A percentile compares a stretch with the other conserved stretches of the same genome.
Evolutionary conservation across 1,284 basidiomycete species (phyloP).

Genomic region (Microstroma glucosiphilum): DNA sequence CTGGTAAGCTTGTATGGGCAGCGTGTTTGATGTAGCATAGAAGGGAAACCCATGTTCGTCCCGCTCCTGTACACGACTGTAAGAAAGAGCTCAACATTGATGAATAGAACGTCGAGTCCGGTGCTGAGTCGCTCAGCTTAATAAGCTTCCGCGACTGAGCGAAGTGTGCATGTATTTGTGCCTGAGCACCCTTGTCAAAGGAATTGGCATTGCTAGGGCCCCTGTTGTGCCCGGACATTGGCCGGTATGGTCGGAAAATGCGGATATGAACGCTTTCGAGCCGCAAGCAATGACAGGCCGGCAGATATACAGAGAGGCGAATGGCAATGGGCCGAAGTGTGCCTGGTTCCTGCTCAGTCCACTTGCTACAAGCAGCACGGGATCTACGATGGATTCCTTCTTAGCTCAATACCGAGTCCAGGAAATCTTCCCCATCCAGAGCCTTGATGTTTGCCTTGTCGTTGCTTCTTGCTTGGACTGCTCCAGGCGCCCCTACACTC

Average conservation of each 20-base stretch:
- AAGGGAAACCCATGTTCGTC: neutral
- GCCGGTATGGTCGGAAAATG: neutral
- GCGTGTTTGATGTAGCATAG: neutral
- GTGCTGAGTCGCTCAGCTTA: too few species aligned
- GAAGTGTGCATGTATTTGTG: too few species aligned
- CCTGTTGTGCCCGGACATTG: neutral
- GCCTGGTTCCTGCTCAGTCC: neutral
- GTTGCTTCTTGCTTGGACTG: neutral
- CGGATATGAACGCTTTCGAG: neutral
- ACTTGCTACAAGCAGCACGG: neutral
- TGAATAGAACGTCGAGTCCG: too few species aligned
- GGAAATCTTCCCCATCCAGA: constrained; percentile 3
- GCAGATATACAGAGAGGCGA: too few species aligned
- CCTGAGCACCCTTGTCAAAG: too few species aligned
- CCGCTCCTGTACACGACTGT: neutral
- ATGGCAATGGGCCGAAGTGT: neutral
- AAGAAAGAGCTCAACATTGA: too few species aligned
- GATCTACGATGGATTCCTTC: neutral
- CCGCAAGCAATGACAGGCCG: too few species aligned
- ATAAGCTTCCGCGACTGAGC: too few species aligned
- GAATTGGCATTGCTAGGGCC: too few species aligned
- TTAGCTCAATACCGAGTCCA: neutral
- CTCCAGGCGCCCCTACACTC: neutral
- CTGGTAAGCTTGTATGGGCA: neutral
- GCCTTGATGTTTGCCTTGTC: neutral